Evolutionary conservation across 1,139 yeast genomes (phyloP).

Genomic region (Candida neerlandica): DNA sequence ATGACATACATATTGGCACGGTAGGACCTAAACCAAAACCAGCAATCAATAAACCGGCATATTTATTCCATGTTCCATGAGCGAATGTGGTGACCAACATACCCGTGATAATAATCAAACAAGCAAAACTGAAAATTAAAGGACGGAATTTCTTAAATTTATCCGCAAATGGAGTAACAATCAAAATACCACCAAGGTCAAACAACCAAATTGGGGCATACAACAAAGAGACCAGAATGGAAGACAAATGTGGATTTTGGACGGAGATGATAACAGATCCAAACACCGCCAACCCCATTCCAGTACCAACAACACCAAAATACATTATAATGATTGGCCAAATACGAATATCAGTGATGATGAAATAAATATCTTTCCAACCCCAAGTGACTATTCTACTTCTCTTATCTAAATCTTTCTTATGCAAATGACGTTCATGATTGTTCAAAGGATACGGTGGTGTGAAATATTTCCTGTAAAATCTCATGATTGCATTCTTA

Average conservation of each 20-base stretch:
- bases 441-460: conserved; percentile 56
- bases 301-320: conserved; percentile 90
- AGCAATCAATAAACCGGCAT: conserved; percentile 77
- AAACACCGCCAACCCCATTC: conserved; percentile 81
- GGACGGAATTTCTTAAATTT: conserved; percentile 60
- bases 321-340: conserved; percentile 89
- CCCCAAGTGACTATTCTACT: conserved; percentile 54
- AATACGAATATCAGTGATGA: conserved; percentile 63
- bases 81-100: conserved; percentile 78
- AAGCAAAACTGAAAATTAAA: conserved; percentile 60
- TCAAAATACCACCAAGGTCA: conserved; percentile 75
- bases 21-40: conserved; percentile 92
- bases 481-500: conserved; percentile 17
- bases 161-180: conserved; percentile 82
- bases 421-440: conserved; percentile 59
- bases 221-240: conserved; percentile 71
- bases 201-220: conserved; percentile 92
- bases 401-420: conserved; percentile 58
- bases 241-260: conserved; percentile 62
- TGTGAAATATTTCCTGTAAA: conserved; percentile 29
- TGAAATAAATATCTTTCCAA: conserved; percentile 56
- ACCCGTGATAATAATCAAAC: conserved; percentile 71
- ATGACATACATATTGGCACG: conserved; percentile 86
- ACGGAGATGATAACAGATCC: conserved; percentile 79
- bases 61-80: conserved; percentile 71